These are phyloP conservation scores for Musa beccarii DNA, from an alignment of 176 grass and related monocot genomes.

Conservation along the genomic window DNA sequence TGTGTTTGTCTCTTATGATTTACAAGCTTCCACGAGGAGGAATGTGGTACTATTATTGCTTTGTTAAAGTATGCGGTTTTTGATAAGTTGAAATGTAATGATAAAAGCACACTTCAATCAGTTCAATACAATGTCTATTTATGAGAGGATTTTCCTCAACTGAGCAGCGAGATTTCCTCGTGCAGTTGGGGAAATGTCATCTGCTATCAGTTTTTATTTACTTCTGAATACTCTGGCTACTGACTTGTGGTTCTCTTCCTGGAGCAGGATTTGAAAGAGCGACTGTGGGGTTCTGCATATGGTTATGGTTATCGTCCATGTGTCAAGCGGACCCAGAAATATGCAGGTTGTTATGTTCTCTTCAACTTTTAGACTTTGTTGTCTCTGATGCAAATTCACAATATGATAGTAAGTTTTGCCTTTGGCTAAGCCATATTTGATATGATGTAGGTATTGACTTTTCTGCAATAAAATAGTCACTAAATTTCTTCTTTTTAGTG, in stretches of 20 bases:
- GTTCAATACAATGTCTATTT: too few relatives aligned
- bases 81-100: too few relatives aligned
- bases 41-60: neutral
- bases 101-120: too few relatives aligned
- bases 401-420: neutral
- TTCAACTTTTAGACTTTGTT: neutral
- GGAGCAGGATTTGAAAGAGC: constrained; percentile 39
- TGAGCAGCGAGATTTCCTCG: too few relatives aligned
- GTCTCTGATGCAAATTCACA: constrained; percentile 4
- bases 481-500: too few relatives aligned
- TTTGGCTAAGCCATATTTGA: neutral
- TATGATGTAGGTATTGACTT: too few relatives aligned
- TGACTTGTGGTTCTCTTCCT: neutral
- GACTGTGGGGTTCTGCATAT: constrained; percentile 57
- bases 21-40: too few relatives aligned
- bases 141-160: too few relatives aligned
- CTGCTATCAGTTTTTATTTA: neutral
- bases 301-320: constrained; percentile 62
- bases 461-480: too few relatives aligned
- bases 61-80: neutral
- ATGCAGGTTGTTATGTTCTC: constrained; percentile 44
- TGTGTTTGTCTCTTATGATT: too few relatives aligned
- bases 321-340: constrained; percentile 60
- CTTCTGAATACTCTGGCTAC: neutral
- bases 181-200: too few relatives aligned